phyloP scores from a whole-genome alignment of 2,329 filamentous ascomycete species.

The Pezicula carpinea region DNA sequence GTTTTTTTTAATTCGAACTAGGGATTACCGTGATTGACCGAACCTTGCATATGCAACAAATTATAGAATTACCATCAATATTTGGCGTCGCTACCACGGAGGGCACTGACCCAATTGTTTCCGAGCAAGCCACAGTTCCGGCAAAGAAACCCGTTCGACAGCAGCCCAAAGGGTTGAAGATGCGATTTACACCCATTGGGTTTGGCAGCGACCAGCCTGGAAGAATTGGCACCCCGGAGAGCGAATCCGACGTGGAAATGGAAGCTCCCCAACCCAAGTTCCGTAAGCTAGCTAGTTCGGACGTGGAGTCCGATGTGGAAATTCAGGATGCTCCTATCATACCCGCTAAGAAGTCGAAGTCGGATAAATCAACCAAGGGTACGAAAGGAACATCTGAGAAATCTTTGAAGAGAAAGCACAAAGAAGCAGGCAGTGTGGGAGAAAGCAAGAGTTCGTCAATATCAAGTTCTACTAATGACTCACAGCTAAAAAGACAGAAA shows the following conservation, averaged over 20 bases:
- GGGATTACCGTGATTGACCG: constrained; percentile 46
- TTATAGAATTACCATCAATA: constrained; percentile 46
- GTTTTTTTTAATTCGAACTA: constrained; percentile 17
- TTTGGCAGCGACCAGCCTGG: constrained; percentile 40
- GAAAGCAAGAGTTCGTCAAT: constrained; percentile 24
- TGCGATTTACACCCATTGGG: constrained; percentile 65
- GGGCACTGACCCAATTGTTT: constrained; percentile 8
- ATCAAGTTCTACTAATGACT: constrained; percentile 10
- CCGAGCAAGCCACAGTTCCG: constrained; percentile 36
- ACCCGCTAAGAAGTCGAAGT: background rate
- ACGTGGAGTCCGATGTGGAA: constrained; percentile 12
- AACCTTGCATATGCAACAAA: constrained; percentile 61
- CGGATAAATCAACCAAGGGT: background rate
- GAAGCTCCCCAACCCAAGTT: constrained; percentile 3
- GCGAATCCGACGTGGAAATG: constrained; percentile 17
- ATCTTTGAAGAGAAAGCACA: constrained; percentile 21
- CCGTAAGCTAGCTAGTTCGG: background rate
- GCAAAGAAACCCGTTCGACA: constrained; percentile 50
- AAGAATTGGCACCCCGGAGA: constrained; percentile 29
- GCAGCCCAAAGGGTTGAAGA: constrained; percentile 63
- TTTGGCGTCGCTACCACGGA: constrained; percentile 30
- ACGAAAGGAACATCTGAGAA: background rate
- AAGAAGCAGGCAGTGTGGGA: constrained; percentile 14
- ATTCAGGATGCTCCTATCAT: constrained; percentile 13
- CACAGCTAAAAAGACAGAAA: constrained; percentile 21